These are phyloP conservation scores for Clarireedia paspali DNA, from an alignment of 2,329 filamentous ascomycete genomes.

Conservation along the genomic window DNA sequence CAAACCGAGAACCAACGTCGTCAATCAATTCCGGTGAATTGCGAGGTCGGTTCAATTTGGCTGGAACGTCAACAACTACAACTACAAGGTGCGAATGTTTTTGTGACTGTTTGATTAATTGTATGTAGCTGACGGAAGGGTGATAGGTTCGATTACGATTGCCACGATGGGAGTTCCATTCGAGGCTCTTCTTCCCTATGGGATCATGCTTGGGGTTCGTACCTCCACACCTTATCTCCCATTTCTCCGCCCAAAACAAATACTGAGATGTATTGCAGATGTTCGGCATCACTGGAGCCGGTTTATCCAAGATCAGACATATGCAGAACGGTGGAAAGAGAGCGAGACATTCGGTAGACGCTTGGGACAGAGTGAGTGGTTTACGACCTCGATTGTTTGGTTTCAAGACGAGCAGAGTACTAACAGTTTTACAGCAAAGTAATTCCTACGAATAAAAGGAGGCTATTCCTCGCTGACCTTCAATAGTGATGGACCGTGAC, in stretches of 20 bases:
- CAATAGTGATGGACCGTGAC: slow-evolving; percentile 36
- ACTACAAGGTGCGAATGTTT: slow-evolving; percentile 13
- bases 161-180: slow-evolving; percentile 35
- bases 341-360: slow-evolving; percentile 32
- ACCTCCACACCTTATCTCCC: not conserved
- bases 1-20: slow-evolving; percentile 17
- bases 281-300: slow-evolving; percentile 34
- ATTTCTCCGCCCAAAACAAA: not conserved
- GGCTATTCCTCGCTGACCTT: slow-evolving; percentile 12
- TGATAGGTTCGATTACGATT: slow-evolving; percentile 17
- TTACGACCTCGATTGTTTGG: not conserved
- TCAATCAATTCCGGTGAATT: slow-evolving; percentile 7
- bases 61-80: slow-evolving; percentile 15
- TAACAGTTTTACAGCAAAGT: slow-evolving; percentile 31
- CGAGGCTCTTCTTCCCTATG: slow-evolving; percentile 35
- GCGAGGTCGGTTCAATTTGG: slow-evolving; percentile 15
- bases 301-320: slow-evolving; percentile 32
- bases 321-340: slow-evolving; percentile 34
- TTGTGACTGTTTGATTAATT: not conserved
- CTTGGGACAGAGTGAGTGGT: slow-evolving; percentile 33
- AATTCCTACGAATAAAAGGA: slow-evolving; percentile 3
- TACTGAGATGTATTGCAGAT: slow-evolving; percentile 28
- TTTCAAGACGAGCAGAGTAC: slow-evolving; percentile 9
- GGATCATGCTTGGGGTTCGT: slow-evolving; percentile 33
- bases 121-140: slow-evolving; percentile 7